These are phyloP conservation scores for Cladorrhinum sp. DNA, from an alignment of 2,329 filamentous ascomycete genomes.

Conservation along the genomic window DNA sequence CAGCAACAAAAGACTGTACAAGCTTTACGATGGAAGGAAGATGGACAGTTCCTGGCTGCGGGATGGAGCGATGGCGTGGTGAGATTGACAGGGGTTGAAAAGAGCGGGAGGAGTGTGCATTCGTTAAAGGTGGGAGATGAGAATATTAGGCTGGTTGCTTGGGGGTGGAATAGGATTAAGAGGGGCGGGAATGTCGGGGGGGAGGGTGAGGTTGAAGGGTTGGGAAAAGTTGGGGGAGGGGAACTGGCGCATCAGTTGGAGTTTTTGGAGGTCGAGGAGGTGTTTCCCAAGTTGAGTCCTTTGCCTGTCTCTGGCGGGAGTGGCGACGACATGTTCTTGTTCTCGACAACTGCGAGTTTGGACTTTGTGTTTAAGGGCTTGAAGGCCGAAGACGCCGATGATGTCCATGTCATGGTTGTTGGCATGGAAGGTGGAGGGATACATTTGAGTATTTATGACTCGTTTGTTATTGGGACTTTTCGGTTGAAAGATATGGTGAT, in stretches of 20 bases:
- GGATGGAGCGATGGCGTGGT: slow-evolving; percentile 80
- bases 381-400: slow-evolving; percentile 63
- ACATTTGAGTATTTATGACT: slow-evolving; percentile 81
- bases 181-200: slow-evolving; percentile 17
- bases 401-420: slow-evolving; percentile 76
- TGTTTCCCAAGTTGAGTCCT: slow-evolving; percentile 72
- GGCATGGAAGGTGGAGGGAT: slow-evolving; percentile 69
- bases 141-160: slow-evolving; percentile 51
- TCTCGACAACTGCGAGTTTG: slow-evolving; percentile 66
- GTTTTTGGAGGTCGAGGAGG: slow-evolving; percentile 71
- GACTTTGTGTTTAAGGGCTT: slow-evolving; percentile 66
- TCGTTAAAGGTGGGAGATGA: slow-evolving; percentile 55
- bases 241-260: slow-evolving; percentile 72
- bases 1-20: slow-evolving; percentile 38
- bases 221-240: slow-evolving; percentile 25
- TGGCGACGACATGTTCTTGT: slow-evolving; percentile 58
- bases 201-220: slow-evolving; percentile 8
- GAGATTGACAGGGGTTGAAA: slow-evolving; percentile 74
- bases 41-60: slow-evolving; percentile 74
- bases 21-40: slow-evolving; percentile 62
- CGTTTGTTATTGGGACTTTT: slow-evolving; percentile 73
- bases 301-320: slow-evolving; percentile 62
- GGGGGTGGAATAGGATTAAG: slow-evolving; percentile 45
- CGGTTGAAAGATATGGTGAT: slow-evolving; percentile 40
- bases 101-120: slow-evolving; percentile 70